phyloP scores from a whole-genome alignment of 352 stramenopile species.

The Poterioochromonas sp. region DNA sequence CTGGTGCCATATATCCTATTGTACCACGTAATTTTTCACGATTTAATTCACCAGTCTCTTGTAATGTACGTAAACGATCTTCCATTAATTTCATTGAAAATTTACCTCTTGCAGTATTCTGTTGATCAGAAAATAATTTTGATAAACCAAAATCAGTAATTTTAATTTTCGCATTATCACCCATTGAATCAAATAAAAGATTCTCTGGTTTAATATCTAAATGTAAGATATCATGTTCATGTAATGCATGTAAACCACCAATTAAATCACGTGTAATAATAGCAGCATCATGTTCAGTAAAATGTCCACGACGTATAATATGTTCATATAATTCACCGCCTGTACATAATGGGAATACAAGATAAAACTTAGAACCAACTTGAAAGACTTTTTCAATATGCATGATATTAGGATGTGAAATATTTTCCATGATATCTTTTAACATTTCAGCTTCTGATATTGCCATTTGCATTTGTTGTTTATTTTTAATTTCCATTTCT shows the following conservation, averaged over 20 bases:
- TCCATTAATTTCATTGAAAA: conserved; percentile 56
- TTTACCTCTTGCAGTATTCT: background rate
- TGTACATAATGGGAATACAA: conserved; percentile 36
- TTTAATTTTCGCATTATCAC: conserved; percentile 73
- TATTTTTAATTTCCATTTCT: conserved; percentile 35
- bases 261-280: conserved; percentile 61
- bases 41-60: background rate
- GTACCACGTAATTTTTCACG: conserved; percentile 49
- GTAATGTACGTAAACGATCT: conserved; percentile 51
- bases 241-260: conserved; percentile 67
- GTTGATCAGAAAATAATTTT: background rate
- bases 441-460: conserved; percentile 28
- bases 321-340: conserved; percentile 39
- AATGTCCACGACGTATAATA: conserved; percentile 29
- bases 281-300: conserved; percentile 36
- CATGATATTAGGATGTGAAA: conserved; percentile 30
- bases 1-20: conserved; percentile 75
- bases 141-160: conserved; percentile 77
- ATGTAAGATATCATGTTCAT: conserved; percentile 68
- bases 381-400: conserved; percentile 34
- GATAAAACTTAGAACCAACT: conserved; percentile 35
- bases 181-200: conserved; percentile 66
- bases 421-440: conserved; percentile 32
- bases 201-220: conserved; percentile 77
- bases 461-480: conserved; percentile 32